Evolutionary conservation across 2,329 filamentous ascomycete species (phyloP).

Genomic region (Salinomyces thailandicus): DNA sequence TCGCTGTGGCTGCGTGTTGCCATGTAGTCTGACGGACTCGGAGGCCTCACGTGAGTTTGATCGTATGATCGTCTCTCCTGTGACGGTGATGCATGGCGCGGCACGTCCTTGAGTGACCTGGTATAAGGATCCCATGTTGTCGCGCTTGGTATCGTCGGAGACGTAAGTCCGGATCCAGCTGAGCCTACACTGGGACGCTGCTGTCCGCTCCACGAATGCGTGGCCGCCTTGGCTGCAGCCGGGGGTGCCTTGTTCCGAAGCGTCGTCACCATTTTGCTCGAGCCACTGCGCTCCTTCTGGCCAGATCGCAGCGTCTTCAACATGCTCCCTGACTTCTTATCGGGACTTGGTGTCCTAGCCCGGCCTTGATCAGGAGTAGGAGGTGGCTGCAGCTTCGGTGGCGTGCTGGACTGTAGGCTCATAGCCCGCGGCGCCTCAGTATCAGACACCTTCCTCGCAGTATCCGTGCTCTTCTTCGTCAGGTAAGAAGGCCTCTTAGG

Average conservation of each 20-base stretch:
- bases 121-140: conserved; percentile 27
- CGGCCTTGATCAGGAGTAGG: conserved; percentile 19
- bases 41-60: conserved; percentile 17
- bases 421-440: conserved; percentile 16
- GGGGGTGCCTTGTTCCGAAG: conserved; percentile 38
- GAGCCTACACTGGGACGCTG: conserved; percentile 11
- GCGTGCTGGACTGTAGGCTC: conserved; percentile 16
- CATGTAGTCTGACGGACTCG: conserved; percentile 23
- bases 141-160: conserved; percentile 2
- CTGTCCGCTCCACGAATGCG: conserved; percentile 46
- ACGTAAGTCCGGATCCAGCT: conserved; percentile 1
- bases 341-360: conserved; percentile 50
- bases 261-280: conserved; percentile 34
- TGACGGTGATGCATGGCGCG: not conserved
- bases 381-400: conserved; percentile 14
- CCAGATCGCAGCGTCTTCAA: conserved; percentile 29
- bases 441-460: conserved; percentile 37
- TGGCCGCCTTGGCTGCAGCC: conserved; percentile 52
- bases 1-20: conserved; percentile 11
- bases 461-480: conserved; percentile 37
- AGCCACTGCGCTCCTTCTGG: conserved; percentile 19
- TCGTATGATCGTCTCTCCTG: conserved; percentile 16
- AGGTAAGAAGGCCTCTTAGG: conserved; percentile 34
- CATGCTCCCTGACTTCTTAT: conserved; percentile 47
- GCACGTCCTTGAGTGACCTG: conserved; percentile 20